A percentile compares a stretch with the other conserved stretches of the same genome.
These are phyloP conservation scores for Talaromyces funiculosus DNA, from an alignment of 2,329 filamentous ascomycete species.

Conservation along the genomic window DNA sequence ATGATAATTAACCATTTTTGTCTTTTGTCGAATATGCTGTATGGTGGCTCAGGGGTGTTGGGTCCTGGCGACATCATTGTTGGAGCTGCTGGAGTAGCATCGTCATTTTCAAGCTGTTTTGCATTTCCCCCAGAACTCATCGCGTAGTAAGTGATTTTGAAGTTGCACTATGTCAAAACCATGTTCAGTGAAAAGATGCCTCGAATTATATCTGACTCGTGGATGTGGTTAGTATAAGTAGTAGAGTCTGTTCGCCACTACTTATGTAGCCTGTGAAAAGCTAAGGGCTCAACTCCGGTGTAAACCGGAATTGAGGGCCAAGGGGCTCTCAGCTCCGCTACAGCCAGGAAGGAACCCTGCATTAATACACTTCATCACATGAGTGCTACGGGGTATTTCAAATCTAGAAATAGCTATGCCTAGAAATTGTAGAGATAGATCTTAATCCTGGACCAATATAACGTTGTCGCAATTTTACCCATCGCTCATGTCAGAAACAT, in stretches of 20 bases:
- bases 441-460: no score
- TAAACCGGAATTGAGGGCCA: background rate
- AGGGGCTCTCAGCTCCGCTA: background rate
- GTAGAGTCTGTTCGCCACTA: background rate
- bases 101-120: background rate
- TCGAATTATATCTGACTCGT: background rate
- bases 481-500: background rate
- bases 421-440: background rate
- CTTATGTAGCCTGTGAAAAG: background rate
- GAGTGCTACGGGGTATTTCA: background rate
- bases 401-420: background rate
- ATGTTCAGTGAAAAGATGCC: background rate
- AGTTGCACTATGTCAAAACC: background rate
- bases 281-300: slow-evolving; percentile 3
- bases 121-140: background rate
- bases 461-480: background rate
- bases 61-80: background rate
- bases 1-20: slow-evolving; percentile 47
- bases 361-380: background rate
- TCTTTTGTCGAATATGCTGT: slow-evolving; percentile 47
- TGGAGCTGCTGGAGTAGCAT: background rate
- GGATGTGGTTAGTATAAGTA: background rate
- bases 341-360: background rate
- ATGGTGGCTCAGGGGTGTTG: slow-evolving; percentile 26
- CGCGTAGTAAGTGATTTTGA: background rate